These are phyloP conservation scores for Theobroma grandiflorum DNA, from an alignment of 441 rosid genomes.

Conservation along the genomic window DNA sequence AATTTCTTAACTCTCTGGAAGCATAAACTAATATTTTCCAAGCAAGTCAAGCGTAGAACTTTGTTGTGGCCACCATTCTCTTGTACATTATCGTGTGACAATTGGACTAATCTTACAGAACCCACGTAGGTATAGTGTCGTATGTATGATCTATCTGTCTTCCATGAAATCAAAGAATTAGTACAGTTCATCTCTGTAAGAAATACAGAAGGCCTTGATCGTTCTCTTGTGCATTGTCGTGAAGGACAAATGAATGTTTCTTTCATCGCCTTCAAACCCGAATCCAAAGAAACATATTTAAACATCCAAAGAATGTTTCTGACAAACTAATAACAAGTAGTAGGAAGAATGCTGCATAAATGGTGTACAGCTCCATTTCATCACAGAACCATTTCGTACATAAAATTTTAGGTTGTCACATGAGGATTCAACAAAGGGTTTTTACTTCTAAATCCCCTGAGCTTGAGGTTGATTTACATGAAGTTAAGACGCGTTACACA, in stretches of 20 bases:
- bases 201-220: neutral
- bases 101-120: neutral
- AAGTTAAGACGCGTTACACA: too few relatives aligned
- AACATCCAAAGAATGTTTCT: neutral
- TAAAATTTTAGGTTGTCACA: neutral
- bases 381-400: too few relatives aligned
- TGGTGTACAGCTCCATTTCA: too few relatives aligned
- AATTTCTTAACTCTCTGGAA: too few relatives aligned
- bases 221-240: neutral
- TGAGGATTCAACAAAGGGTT: neutral
- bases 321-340: too few relatives aligned
- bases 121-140: neutral
- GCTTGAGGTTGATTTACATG: too few relatives aligned
- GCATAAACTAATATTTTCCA: neutral
- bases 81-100: neutral
- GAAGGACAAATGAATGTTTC: neutral
- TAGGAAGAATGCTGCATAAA: too few relatives aligned
- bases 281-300: neutral
- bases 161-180: neutral
- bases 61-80: neutral
- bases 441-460: neutral
- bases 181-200: neutral
- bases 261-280: neutral
- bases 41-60: neutral
- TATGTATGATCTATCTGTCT: neutral